phyloP scores from a whole-genome alignment of 352 stramenopile genomes.

The Phytophthora citricola region DNA sequence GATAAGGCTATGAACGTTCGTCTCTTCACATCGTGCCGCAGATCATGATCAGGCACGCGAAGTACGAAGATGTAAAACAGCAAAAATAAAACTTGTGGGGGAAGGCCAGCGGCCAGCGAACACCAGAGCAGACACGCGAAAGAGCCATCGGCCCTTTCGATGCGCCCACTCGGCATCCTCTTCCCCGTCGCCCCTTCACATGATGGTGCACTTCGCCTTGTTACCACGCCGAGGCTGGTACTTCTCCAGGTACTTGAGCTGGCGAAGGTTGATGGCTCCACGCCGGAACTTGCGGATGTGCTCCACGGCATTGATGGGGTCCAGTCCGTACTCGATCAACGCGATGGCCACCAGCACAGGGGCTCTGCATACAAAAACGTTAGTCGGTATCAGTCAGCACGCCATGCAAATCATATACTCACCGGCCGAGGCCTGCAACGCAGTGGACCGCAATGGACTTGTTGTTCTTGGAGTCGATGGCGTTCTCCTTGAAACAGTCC shows the following conservation, averaged over 20 bases:
- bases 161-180: conserved; percentile 3
- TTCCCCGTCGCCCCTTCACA: conserved; percentile 56
- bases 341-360: conserved; percentile 98
- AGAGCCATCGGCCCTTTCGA: conserved; percentile 1
- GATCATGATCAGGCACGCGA: conserved; percentile 6
- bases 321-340: conserved; percentile 96
- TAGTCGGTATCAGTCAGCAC: neutral
- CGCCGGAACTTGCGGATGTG: conserved; percentile 95
- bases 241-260: conserved; percentile 97
- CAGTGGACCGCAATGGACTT: conserved; percentile 98
- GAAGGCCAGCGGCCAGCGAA: conserved; percentile 19
- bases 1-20: conserved; percentile 22
- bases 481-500: conserved; percentile 92
- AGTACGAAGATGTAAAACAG: conserved; percentile 36
- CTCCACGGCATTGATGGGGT: conserved; percentile 97
- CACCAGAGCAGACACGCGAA: conserved; percentile 7
- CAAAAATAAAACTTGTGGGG: conserved; percentile 39
- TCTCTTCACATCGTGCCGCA: conserved; percentile 18
- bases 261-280: conserved; percentile 98
- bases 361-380: conserved; percentile 55
- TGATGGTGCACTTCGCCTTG: conserved; percentile 87
- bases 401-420: conserved; percentile 20
- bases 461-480: conserved; percentile 64
- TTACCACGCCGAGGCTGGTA: conserved; percentile 87
- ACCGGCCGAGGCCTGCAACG: conserved; percentile 96